Evolutionary conservation across 345 rosid species (phyloP).

Genomic region (Arabidopsis arenosa): DNA sequence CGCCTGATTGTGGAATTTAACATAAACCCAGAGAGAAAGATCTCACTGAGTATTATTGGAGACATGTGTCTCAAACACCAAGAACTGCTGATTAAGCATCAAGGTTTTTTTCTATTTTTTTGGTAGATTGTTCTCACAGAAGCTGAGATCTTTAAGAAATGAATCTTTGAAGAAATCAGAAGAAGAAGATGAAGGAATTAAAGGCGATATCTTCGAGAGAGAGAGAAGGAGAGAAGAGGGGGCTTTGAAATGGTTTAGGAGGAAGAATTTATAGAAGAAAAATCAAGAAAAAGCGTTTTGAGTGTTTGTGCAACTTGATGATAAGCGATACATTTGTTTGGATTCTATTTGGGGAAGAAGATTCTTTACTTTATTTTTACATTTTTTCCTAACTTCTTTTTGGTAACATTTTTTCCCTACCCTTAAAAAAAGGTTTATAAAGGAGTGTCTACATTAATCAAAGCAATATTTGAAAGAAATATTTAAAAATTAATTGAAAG

Average conservation of each 20-base stretch:
- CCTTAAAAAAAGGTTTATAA: constrained; percentile 1
- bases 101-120: constrained; percentile 40
- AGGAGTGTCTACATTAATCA: constrained; percentile 11
- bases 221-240: constrained; percentile 25
- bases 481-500: background rate
- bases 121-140: background rate
- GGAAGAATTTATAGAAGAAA: constrained; percentile 56
- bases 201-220: constrained; percentile 3
- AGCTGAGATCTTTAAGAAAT: background rate
- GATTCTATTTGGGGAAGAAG: constrained; percentile 23
- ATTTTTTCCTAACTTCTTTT: constrained; percentile 14
- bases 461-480: background rate
- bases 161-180: constrained; percentile 10
- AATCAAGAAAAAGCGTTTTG: constrained; percentile 28
- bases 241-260: constrained; percentile 29
- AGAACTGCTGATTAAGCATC: constrained; percentile 69
- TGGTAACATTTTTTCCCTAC: constrained; percentile 11
- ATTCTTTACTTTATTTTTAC: constrained; percentile 11
- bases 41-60: constrained; percentile 84
- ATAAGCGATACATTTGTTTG: constrained; percentile 32
- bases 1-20: constrained; percentile 79
- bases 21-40: constrained; percentile 81
- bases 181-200: constrained; percentile 20
- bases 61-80: constrained; percentile 99
- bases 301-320: constrained; percentile 44